phyloP scores from a whole-genome alignment of 345 rosid genomes.

The Murraya paniculata region DNA sequence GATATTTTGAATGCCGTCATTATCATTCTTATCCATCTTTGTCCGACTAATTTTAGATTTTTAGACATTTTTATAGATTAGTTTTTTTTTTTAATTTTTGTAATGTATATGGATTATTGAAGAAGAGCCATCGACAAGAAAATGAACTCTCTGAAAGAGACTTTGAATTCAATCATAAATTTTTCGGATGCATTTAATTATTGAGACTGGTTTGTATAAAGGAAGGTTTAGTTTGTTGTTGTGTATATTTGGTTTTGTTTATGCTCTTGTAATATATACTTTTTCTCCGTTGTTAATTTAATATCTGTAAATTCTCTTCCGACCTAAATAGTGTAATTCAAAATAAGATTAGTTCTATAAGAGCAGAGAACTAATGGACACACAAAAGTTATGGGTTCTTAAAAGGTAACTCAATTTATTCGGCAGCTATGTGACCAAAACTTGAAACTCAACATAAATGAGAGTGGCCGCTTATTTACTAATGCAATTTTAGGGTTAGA shows the following conservation, averaged over 20 bases:
- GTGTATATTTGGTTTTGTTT: background rate
- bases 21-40: background rate
- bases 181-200: background rate
- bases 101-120: background rate
- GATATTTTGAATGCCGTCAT: background rate
- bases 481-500: no score
- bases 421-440: no score
- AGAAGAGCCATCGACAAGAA: background rate
- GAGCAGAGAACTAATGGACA: no score
- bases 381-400: no score
- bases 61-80: conserved; percentile 6
- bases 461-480: no score
- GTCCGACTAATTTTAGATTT: background rate
- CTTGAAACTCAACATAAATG: no score
- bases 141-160: background rate
- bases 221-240: background rate
- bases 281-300: no score
- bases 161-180: background rate
- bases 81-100: background rate
- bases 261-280: no score
- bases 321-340: no score
- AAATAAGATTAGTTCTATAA: no score
- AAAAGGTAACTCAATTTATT: no score
- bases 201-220: background rate
- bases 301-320: no score